A percentile compares a stretch with the other conserved stretches of the same genome.
phyloP scores from a whole-genome alignment of 1,139 yeast species.

The Debaryomyces subglobosus region DNA sequence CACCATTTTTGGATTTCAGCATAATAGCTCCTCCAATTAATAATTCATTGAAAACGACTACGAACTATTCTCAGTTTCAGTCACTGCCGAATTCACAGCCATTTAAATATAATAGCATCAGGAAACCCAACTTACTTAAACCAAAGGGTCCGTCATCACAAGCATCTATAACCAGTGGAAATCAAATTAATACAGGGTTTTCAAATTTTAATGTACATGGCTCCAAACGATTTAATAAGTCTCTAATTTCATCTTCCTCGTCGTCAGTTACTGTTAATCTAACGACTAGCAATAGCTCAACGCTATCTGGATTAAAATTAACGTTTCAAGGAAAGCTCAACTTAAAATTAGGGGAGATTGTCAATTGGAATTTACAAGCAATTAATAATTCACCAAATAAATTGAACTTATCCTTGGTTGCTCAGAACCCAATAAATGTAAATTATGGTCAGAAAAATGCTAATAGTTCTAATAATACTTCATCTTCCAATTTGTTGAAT shows the following conservation, averaged over 20 bases:
- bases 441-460: constrained; percentile 24
- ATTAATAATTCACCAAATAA: constrained; percentile 56
- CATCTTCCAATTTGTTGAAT: constrained; percentile 21
- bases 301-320: constrained; percentile 54
- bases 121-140: constrained; percentile 25
- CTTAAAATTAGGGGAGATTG: constrained; percentile 61
- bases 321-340: constrained; percentile 67
- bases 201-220: constrained; percentile 9
- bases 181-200: constrained; percentile 4
- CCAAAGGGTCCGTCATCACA: constrained; percentile 9
- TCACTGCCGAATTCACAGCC: constrained; percentile 19
- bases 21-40: constrained; percentile 50
- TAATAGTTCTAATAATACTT: constrained; percentile 15
- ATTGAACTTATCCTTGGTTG: constrained; percentile 48
- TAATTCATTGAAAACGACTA: constrained; percentile 36
- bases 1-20: constrained; percentile 62
- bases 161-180: not conserved
- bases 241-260: constrained; percentile 29
- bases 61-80: constrained; percentile 26
- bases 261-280: constrained; percentile 51
- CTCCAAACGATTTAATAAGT: constrained; percentile 11
- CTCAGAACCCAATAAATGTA: constrained; percentile 28
- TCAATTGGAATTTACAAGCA: constrained; percentile 69
- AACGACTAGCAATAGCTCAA: constrained; percentile 33
- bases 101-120: constrained; percentile 12